These are phyloP conservation scores for Rhodotorula sp. DNA, from an alignment of 1,284 basidiomycete species.

Conservation along the genomic window DNA sequence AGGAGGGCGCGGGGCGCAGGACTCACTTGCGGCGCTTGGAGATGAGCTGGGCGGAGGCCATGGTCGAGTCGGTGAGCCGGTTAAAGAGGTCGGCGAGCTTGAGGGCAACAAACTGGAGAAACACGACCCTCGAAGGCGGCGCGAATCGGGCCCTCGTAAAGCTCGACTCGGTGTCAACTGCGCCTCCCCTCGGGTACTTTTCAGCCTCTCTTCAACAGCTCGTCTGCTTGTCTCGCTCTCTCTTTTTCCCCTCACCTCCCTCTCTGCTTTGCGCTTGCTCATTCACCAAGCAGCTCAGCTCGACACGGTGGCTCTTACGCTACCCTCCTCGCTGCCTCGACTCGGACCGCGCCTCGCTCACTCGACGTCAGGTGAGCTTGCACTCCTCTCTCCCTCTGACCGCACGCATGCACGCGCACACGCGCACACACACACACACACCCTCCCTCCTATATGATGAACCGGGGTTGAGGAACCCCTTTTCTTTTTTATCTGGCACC, in stretches of 20 bases:
- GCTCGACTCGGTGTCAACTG: background rate
- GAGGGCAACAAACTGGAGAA: slow-evolving; percentile 5
- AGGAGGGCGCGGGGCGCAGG: background rate
- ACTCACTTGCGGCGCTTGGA: slow-evolving; percentile 42
- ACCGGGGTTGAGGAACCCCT: slow-evolving; percentile 12
- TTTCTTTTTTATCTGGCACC: slow-evolving; percentile 10
- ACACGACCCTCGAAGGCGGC: background rate
- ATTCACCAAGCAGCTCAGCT: background rate
- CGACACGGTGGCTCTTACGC: background rate
- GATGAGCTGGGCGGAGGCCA: slow-evolving; percentile 37
- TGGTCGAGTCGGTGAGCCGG: slow-evolving; percentile 12
- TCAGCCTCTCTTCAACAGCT: background rate
- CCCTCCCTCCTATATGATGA: slow-evolving; percentile 2
- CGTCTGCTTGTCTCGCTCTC: background rate
- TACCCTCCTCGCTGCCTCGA: background rate
- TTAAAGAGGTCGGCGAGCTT: slow-evolving; percentile 14
- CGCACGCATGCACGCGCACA: background rate
- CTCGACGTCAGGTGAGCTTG: background rate
- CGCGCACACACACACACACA: background rate
- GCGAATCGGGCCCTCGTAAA: background rate
- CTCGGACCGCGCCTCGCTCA: background rate
- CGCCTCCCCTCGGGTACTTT: background rate
- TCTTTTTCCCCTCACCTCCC: background rate
- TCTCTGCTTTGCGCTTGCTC: background rate
- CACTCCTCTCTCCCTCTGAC: background rate